Evolutionary conservation across 2,329 filamentous ascomycete species (phyloP).

Genomic region (Colletotrichum lini): DNA sequence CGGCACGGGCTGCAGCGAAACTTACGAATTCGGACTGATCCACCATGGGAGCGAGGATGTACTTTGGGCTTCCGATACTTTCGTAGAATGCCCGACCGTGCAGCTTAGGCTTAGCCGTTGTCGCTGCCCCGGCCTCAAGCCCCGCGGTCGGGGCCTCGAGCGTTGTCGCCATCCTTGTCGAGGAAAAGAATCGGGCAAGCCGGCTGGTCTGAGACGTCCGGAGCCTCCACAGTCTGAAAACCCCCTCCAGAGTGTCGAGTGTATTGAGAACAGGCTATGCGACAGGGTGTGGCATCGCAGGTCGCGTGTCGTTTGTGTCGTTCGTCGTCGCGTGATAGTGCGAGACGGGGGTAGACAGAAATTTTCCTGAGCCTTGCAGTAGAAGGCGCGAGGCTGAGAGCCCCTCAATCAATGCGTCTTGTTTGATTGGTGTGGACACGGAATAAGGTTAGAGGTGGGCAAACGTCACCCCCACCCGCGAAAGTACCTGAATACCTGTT

Average conservation of each 20-base stretch:
- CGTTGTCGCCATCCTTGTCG: slow-evolving; percentile 49
- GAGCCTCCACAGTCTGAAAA: slow-evolving; percentile 34
- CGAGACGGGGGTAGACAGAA: slow-evolving; percentile 5
- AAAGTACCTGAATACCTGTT: not conserved
- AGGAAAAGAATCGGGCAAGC: slow-evolving; percentile 39
- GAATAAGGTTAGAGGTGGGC: not conserved
- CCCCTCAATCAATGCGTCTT: slow-evolving; percentile 1
- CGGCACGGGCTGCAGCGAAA: slow-evolving; percentile 41
- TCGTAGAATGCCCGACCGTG: slow-evolving; percentile 93
- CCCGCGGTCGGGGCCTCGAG: slow-evolving; percentile 45
- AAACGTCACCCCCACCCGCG: slow-evolving; percentile 31
- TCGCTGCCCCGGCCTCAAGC: slow-evolving; percentile 22
- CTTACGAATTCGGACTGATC: slow-evolving; percentile 97
- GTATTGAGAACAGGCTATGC: not conserved
- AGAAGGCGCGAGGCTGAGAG: slow-evolving; percentile 30
- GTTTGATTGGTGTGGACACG: slow-evolving; percentile 33
- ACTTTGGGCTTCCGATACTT: slow-evolving; percentile 92
- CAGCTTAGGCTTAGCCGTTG: slow-evolving; percentile 66
- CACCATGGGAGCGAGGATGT: slow-evolving; percentile 96
- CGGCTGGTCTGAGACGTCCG: slow-evolving; percentile 30
- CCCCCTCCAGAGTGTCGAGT: slow-evolving; percentile 37
- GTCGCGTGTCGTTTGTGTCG: not conserved
- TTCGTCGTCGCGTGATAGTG: too few relatives aligned
- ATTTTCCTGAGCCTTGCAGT: slow-evolving; percentile 30
- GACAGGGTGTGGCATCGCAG: slow-evolving; percentile 2